phyloP scores from a whole-genome alignment of 108 stramenopile species.

The Skeletonema menzelii region DNA sequence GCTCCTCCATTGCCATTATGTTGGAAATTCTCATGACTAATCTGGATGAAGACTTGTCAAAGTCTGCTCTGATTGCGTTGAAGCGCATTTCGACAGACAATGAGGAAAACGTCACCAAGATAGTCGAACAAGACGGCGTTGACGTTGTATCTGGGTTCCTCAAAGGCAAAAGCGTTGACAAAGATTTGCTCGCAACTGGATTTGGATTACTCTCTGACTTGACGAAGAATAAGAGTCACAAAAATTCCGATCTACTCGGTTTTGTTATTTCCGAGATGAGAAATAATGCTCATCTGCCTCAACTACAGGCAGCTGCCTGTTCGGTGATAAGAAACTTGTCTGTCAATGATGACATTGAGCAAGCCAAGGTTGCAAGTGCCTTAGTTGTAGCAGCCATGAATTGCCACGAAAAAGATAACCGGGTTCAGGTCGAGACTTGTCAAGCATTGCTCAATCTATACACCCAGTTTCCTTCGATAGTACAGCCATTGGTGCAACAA shows the following conservation, averaged over 20 bases:
- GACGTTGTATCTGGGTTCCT: not conserved
- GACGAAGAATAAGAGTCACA: constrained; percentile 2
- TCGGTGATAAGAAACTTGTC: constrained; percentile 26
- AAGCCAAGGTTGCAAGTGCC: constrained; percentile 14
- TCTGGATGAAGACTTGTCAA: not conserved
- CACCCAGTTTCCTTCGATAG: constrained; percentile 6
- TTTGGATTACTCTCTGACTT: constrained; percentile 1
- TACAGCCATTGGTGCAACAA: constrained; percentile 5
- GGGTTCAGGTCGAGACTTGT: constrained; percentile 28
- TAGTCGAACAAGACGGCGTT: constrained; percentile 3
- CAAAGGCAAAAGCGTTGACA: not conserved
- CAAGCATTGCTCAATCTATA: constrained; percentile 30
- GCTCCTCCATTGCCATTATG: not conserved
- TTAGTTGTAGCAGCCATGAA: constrained; percentile 33
- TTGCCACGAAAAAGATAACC: constrained; percentile 18
- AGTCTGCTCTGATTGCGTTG: constrained; percentile 9
- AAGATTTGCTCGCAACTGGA: not conserved
- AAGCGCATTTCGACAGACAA: not conserved
- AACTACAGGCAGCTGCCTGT: constrained; percentile 12
- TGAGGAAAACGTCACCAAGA: not conserved
- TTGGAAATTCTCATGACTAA: not conserved
- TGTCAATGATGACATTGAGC: constrained; percentile 4
- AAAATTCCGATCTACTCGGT: constrained; percentile 1
- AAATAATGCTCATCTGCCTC: not conserved
- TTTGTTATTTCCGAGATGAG: constrained; percentile 7